Evolutionary conservation across 257 asterid species (phyloP).

Genomic region (Fraxinus anomala): DNA sequence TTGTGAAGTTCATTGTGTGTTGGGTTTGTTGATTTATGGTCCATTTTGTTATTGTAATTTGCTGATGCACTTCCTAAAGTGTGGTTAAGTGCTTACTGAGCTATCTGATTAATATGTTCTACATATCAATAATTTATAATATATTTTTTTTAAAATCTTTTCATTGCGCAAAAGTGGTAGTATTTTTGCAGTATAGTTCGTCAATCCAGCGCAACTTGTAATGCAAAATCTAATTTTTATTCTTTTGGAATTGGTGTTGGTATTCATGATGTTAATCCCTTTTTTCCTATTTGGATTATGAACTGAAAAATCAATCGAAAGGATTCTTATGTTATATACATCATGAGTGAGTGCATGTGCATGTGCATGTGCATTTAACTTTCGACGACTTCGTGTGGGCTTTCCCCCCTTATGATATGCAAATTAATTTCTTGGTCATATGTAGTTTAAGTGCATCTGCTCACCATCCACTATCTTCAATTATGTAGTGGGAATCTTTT

Average conservation of each 20-base stretch:
- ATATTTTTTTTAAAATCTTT: not conserved
- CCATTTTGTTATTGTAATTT: not conserved
- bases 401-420: not conserved
- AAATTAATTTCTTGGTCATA: not conserved
- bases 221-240: not conserved
- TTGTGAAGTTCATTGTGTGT: not conserved
- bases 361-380: too few species aligned
- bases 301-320: not conserved
- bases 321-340: not conserved
- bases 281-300: not conserved
- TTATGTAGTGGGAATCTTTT: not conserved
- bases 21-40: not conserved
- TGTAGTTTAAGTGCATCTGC: not conserved
- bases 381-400: not conserved
- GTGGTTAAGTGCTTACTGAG: not conserved
- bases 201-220: not conserved
- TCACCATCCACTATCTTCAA: not conserved
- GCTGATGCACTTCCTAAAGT: not conserved
- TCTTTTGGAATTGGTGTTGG: not conserved
- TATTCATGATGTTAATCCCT: not conserved
- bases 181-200: not conserved
- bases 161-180: not conserved
- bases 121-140: not conserved
- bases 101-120: not conserved
- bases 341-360: too few species aligned